A percentile compares a stretch with the other conserved stretches of the same genome.
Evolutionary conservation across 169 alveolate species (phyloP).

Genomic region (Cryptosporidium xiaoi): DNA sequence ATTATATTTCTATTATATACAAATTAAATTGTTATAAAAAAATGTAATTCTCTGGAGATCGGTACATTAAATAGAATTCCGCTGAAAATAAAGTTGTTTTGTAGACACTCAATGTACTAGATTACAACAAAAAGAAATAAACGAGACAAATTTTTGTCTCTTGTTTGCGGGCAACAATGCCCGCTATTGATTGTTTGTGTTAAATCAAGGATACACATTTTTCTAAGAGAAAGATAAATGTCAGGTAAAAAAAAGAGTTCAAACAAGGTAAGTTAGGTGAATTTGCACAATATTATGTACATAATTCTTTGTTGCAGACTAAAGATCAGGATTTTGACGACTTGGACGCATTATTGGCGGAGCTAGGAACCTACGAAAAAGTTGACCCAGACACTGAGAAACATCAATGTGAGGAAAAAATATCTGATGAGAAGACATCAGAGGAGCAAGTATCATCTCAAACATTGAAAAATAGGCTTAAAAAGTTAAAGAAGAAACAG

Average conservation of each 20-base stretch:
- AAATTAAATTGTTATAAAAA: not conserved
- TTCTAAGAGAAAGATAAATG: slow-evolving; percentile 13
- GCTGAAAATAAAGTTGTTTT: not conserved
- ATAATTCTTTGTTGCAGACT: not conserved
- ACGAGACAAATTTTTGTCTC: slow-evolving; percentile 66
- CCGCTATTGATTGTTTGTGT: slow-evolving; percentile 7
- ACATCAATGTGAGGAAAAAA: not conserved
- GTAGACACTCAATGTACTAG: slow-evolving; percentile 13
- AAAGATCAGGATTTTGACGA: slow-evolving; percentile 52
- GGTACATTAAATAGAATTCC: slow-evolving; percentile 11
- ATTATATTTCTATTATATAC: slow-evolving; percentile 5
- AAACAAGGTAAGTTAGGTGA: slow-evolving; percentile 45
- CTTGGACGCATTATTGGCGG: slow-evolving; percentile 71
- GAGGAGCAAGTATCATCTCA: slow-evolving; percentile 65
- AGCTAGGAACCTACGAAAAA: slow-evolving; percentile 15
- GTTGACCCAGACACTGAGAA: not conserved
- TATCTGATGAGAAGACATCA: not conserved
- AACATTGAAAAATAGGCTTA: slow-evolving; percentile 66
- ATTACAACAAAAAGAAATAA: not conserved
- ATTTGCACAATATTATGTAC: not conserved
- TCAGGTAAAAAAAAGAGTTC: slow-evolving; percentile 59
- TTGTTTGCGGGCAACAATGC: slow-evolving; percentile 13
- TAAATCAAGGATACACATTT: not conserved
- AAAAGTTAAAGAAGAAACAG: slow-evolving; percentile 53
- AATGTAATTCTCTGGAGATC: not conserved